A percentile compares a stretch with the other conserved stretches of the same genome.
These are phyloP conservation scores for Aspergillus sp. DNA, from an alignment of 2,329 filamentous ascomycete genomes.

Conservation along the genomic window DNA sequence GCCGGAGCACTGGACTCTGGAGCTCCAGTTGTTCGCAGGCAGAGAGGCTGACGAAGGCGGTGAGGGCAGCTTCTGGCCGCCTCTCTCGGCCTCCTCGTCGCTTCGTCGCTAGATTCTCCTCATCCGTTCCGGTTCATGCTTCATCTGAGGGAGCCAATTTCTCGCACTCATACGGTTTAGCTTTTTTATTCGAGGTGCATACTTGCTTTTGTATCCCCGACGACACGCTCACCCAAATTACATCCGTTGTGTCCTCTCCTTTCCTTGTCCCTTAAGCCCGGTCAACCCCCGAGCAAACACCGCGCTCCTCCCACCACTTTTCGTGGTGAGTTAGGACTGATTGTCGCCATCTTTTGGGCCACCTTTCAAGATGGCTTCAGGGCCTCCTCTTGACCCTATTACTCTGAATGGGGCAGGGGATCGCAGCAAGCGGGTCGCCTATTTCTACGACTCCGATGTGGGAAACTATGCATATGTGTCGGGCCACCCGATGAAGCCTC, in stretches of 20 bases:
- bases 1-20: constrained; percentile 10
- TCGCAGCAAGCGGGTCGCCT: constrained; percentile 82
- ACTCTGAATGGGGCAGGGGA: constrained; percentile 55
- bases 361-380: constrained; percentile 53
- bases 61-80: constrained; percentile 27
- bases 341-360: constrained; percentile 9
- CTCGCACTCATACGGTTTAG: constrained; percentile 11
- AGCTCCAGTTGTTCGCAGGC: constrained; percentile 16
- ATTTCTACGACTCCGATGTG: constrained; percentile 98
- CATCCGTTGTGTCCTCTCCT: not conserved
- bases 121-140: constrained; percentile 16
- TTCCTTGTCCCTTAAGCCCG: constrained; percentile 2
- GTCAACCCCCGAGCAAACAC: constrained; percentile 22
- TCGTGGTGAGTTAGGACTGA: constrained; percentile 15
- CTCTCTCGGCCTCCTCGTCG: constrained; percentile 32
- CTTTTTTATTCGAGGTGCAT: not conserved
- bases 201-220: not conserved
- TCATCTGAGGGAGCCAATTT: constrained; percentile 13
- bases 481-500: constrained; percentile 71
- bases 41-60: constrained; percentile 41
- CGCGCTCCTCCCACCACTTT: constrained; percentile 12
- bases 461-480: constrained; percentile 96
- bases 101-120: constrained; percentile 25
- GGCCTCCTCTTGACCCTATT: constrained; percentile 59
- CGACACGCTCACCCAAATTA: not conserved